Evolutionary conservation across 2,329 filamentous ascomycete species (phyloP).

Genomic region (Herpotrichia juniperi): DNA sequence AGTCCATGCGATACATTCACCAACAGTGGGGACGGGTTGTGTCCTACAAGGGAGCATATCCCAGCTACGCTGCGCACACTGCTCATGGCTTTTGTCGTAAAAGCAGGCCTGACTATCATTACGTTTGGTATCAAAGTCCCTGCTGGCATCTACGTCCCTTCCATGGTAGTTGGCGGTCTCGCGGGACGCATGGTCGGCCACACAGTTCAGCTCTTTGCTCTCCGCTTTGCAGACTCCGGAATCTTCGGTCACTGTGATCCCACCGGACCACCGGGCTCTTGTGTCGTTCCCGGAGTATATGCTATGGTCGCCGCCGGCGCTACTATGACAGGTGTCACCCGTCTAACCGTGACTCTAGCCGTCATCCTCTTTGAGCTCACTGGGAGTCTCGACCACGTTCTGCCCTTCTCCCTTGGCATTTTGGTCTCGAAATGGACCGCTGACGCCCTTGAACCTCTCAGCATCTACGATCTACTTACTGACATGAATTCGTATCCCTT

Average conservation of each 20-base stretch:
- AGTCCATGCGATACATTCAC: slow-evolving; percentile 81
- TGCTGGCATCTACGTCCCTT: slow-evolving; percentile 95
- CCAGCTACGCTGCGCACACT: slow-evolving; percentile 75
- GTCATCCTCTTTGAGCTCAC: slow-evolving; percentile 97
- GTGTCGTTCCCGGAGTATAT: slow-evolving; percentile 96
- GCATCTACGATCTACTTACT: slow-evolving; percentile 93
- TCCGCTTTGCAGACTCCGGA: slow-evolving; percentile 72
- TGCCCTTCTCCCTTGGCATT: slow-evolving; percentile 91
- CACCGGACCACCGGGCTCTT: slow-evolving; percentile 72
- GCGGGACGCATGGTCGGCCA: slow-evolving; percentile 90
- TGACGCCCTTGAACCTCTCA: slow-evolving; percentile 90
- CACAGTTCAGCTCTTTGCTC: slow-evolving; percentile 78
- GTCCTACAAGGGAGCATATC: slow-evolving; percentile 79
- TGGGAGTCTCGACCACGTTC: slow-evolving; percentile 90
- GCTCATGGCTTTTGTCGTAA: slow-evolving; percentile 82
- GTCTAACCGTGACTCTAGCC: slow-evolving; percentile 88
- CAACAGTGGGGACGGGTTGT: slow-evolving; percentile 74
- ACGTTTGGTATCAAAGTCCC: slow-evolving; percentile 97
- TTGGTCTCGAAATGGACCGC: slow-evolving; percentile 98
- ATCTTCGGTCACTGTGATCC: slow-evolving; percentile 78
- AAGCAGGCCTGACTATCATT: slow-evolving; percentile 84
- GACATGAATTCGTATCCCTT: slow-evolving; percentile 98
- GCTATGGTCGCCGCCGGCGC: slow-evolving; percentile 92
- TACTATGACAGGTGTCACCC: slow-evolving; percentile 97
- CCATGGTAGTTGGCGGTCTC: slow-evolving; percentile 96